Base-by-base conservation (phyloP, 2,329 filamentous ascomycete species). In the Hortaea werneckii region DNA sequence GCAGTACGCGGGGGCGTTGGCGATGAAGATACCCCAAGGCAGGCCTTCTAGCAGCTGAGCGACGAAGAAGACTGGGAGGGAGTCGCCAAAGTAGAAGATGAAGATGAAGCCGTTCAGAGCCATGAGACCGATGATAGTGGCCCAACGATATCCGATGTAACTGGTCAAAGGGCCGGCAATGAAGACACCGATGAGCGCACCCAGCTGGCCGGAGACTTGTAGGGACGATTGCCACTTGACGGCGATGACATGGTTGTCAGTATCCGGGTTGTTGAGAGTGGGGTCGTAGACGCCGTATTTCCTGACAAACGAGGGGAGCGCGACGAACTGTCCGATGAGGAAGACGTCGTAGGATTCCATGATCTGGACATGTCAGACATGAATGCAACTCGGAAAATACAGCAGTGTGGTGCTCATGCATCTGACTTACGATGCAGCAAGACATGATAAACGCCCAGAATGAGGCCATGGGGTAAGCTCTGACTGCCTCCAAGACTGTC, bases 341-440 rank as follows among this genome's bases (percentile, higher is more conserved):
- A 82, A 80, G 50, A 81, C 74, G 59, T 71, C 71, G 68, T 79
- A 82, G 4, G 77, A 75, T 59, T 81, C 78, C 78, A 82, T 81
- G 54, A 79, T 77, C 77, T 80, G 57, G 40, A 50, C 20, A 50
- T 43, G 52, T n/a, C 37, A 6, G 9, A 12, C 9, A 12, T 12
- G 32, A 12, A 35, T 9, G n/a, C n/a, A 10, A 9, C 32, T 35
- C 32, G 32, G 9, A 9, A 35, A 12, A 35, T 12, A 39, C 10
- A 26, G 13, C 20, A 8, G 20, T 8, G 10, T 39, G 10, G 37
- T n/a, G 7, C 10, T n/a, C 37, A 39, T 12, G 13, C 10, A 26
- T n/a, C 37, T 12, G 32, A 35, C 74, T 67, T 62, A 77, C 74
- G 64, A 78, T 77, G 20, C 71, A 76, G 65, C 59, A 76, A 41